Base-by-base conservation (phyloP, 495 filamentous ascomycete species). In the Xylaria acuta region DNA sequence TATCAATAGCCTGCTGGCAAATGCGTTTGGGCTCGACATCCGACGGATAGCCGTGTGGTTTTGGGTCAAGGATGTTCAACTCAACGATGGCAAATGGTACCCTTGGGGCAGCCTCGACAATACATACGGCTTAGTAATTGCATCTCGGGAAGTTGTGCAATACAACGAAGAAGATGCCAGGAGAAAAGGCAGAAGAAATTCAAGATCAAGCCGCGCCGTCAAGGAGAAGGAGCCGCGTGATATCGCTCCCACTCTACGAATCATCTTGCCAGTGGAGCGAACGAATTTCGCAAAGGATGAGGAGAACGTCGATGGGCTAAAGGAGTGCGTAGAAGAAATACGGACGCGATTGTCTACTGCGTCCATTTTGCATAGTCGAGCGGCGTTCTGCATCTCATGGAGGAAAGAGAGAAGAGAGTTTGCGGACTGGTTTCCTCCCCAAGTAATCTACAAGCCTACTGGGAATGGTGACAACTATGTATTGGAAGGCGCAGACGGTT, bases 351-450 rank as follows among this genome's bases (percentile, higher is more conserved):
- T 71, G 45, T 41, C 59, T 1, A 49, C n/a, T 18, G 20, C 25
- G 0, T 71, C 69, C 1, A 12, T 60, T 30, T 9, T 47, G 9
- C 62, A 71, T 45, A 64, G 69, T 20, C 69, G 49, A 38, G 60
- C 62, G 2, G 69, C 69, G 18, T 54, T 71, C 59, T 53, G 60
- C 16, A 64, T 71, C 25, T 71, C 62, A 16, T 71, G 69, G 69
- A 53, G 32, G 34, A 53, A 56, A 3, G 69, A 70, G 41, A 63
- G 40, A 25, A 54, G 47, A 30, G 65, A 64, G 2, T 43, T 51
- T 41, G 69, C 69, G 4, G 69, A 71, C 38, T 71, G 69, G 69
- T 71, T 71, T n/a, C 14, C 20, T 30, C 69, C 69, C 8, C 34
- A 64, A 16, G 69, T 71, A 5, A 49, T 71, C 47, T 71, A 64